Percentiles rank a stretch among this genome's conserved stretches.
These are phyloP conservation scores for Lactuca sativa DNA, from an alignment of 129 eudicot genomes.

Conservation along the genomic window DNA sequence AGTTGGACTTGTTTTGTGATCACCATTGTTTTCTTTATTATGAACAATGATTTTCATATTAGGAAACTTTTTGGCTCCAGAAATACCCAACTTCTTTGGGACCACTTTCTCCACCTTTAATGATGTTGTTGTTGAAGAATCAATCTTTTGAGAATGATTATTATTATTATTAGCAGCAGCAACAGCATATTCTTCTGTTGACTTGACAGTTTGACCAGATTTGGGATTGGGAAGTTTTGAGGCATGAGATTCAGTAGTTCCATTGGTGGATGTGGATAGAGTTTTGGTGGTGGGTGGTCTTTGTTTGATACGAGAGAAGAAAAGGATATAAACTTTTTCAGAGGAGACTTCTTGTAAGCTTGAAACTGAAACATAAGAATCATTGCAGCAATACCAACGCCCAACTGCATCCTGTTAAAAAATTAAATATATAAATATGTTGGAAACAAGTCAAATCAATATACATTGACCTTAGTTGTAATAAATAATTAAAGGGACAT, in stretches of 20 bases:
- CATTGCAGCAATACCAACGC: constrained; percentile 98
- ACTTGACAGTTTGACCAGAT: constrained; percentile 29
- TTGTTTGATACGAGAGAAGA: constrained; percentile 84
- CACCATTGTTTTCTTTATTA: constrained; percentile 45
- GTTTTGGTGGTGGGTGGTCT: constrained; percentile 50
- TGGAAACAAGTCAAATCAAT: not conserved
- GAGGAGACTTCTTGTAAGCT: constrained; percentile 81
- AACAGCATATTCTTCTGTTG: constrained; percentile 26
- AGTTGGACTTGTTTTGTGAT: not conserved
- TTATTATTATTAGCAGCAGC: not conserved
- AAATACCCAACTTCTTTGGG: constrained; percentile 23
- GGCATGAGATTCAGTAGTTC: constrained; percentile 54
- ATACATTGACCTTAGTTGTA: too few species aligned
- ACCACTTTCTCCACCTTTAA: constrained; percentile 39
- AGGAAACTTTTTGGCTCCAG: constrained; percentile 36
- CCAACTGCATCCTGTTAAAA: constrained; percentile 69
- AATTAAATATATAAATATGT: not conserved
- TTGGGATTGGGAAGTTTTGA: constrained; percentile 34
- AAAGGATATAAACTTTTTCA: constrained; percentile 91
- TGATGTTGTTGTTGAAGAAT: constrained; percentile 24
- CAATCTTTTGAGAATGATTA: constrained; percentile 34
- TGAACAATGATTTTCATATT: constrained; percentile 42
- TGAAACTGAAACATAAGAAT: constrained; percentile 72
- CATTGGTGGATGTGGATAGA: constrained; percentile 42
- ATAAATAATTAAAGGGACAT: constrained; percentile 47